phyloP scores from a whole-genome alignment of 306 rosid genomes.

The Canavalia ensiformis region DNA sequence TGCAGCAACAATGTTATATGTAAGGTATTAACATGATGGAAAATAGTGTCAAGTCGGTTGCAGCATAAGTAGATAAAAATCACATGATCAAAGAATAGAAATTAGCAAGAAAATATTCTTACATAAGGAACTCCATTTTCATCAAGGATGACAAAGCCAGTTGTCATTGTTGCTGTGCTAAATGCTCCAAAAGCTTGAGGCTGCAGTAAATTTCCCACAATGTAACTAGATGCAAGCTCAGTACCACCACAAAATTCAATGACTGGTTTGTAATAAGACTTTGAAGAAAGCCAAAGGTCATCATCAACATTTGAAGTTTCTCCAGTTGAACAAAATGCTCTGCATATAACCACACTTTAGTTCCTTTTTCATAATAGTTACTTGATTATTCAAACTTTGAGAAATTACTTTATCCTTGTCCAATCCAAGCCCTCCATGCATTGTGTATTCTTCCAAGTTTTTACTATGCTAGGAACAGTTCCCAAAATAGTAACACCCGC shows the following conservation, averaged over 20 bases:
- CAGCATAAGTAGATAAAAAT: not conserved
- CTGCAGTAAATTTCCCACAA: slow-evolving; percentile 71
- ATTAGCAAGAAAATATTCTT: slow-evolving; percentile 27
- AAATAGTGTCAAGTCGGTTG: slow-evolving; percentile 1
- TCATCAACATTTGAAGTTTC: slow-evolving; percentile 90
- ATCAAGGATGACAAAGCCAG: slow-evolving; percentile 78
- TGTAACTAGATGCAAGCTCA: slow-evolving; percentile 77
- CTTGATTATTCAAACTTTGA: slow-evolving; percentile 22
- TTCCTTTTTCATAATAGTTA: slow-evolving; percentile 23
- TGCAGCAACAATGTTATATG: slow-evolving; percentile 14
- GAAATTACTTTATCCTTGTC: slow-evolving; percentile 84
- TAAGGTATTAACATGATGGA: slow-evolving; percentile 24
- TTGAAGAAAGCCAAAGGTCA: slow-evolving; percentile 97
- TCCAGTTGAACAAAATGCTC: slow-evolving; percentile 77
- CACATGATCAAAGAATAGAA: slow-evolving; percentile 9
- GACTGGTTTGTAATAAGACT: slow-evolving; percentile 74
- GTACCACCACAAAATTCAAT: slow-evolving; percentile 91
- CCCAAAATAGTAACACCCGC: slow-evolving; percentile 93
- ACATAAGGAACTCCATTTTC: slow-evolving; percentile 82
- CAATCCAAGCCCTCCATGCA: slow-evolving; percentile 94
- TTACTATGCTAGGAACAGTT: slow-evolving; percentile 95
- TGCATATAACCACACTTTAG: slow-evolving; percentile 53
- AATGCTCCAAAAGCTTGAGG: slow-evolving; percentile 95
- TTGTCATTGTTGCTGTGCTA: slow-evolving; percentile 77
- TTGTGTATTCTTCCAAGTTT: slow-evolving; percentile 85